A percentile compares a stretch with the other conserved stretches of the same genome.
Evolutionary conservation across 2,329 filamentous ascomycete genomes (phyloP).

Genomic region (Neospermospora avenae): DNA sequence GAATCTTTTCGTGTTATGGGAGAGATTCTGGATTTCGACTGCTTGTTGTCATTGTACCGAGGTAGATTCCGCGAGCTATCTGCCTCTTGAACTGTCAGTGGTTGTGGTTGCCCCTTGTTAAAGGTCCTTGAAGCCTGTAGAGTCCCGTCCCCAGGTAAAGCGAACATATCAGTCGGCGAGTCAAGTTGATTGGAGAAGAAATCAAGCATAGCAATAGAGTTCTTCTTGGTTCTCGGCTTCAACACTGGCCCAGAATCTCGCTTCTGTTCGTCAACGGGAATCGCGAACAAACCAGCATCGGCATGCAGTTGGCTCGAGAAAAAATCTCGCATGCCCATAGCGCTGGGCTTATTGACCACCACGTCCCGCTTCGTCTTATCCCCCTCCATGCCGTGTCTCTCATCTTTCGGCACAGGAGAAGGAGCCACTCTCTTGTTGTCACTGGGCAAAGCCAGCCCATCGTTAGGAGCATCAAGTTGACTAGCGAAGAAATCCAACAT

Average conservation of each 20-base stretch:
- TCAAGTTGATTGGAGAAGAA: slow-evolving; percentile 7
- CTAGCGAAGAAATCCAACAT: slow-evolving; percentile 11
- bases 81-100: not conserved
- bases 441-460: not conserved
- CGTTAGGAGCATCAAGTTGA: not conserved
- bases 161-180: not conserved
- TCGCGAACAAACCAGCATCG: not conserved
- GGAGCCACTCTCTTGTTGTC: too few species aligned
- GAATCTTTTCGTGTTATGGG: not conserved
- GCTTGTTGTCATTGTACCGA: not conserved
- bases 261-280: too few species aligned
- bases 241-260: too few species aligned
- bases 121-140: not conserved
- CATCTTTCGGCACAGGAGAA: too few species aligned
- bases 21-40: not conserved
- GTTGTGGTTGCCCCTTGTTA: not conserved
- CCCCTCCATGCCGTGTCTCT: too few species aligned
- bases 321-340: slow-evolving; percentile 1
- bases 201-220: slow-evolving; percentile 3
- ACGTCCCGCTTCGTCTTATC: too few species aligned
- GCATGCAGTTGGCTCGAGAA: slow-evolving; percentile 8
- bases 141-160: not conserved
- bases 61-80: not conserved
- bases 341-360: too few species aligned
- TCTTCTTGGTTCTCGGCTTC: not conserved